phyloP scores from a whole-genome alignment of 805 yeast species.

The Yamadazyma philogaea region DNA sequence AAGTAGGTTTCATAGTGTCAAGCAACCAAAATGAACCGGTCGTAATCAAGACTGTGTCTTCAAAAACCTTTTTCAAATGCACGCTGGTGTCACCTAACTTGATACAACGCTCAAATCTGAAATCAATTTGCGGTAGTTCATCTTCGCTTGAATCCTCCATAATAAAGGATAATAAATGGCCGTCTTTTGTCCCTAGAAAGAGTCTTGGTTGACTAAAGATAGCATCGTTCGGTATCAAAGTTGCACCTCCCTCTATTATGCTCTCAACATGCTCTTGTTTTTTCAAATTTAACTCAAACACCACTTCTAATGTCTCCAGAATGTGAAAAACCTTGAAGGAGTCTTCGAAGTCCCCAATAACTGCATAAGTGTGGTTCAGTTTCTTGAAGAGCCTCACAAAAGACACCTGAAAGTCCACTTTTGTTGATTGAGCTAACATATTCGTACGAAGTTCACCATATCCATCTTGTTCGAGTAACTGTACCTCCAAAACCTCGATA shows the following conservation, averaged over 20 bases:
- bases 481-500: slow-evolving; percentile 1
- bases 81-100: slow-evolving; percentile 28
- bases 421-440: neutral
- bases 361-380: slow-evolving; percentile 1
- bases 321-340: slow-evolving; percentile 9
- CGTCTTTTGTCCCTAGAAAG: slow-evolving; percentile 33
- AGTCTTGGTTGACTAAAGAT: slow-evolving; percentile 8
- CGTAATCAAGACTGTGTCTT: slow-evolving; percentile 21
- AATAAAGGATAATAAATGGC: slow-evolving; percentile 22
- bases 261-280: neutral
- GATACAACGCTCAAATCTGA: slow-evolving; percentile 16
- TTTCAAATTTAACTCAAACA: neutral
- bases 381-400: slow-evolving; percentile 9
- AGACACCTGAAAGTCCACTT: slow-evolving; percentile 15
- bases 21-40: slow-evolving; percentile 33
- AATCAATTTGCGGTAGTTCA: neutral
- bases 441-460: neutral
- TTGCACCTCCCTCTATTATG: neutral
- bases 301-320: neutral
- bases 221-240: slow-evolving; percentile 23
- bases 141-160: neutral
- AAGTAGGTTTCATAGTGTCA: slow-evolving; percentile 23
- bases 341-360: slow-evolving; percentile 19
- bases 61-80: slow-evolving; percentile 15
- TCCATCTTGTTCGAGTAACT: neutral